These are phyloP conservation scores for Cyathus striatus DNA, from an alignment of 768 basidiomycete genomes.

Conservation along the genomic window DNA sequence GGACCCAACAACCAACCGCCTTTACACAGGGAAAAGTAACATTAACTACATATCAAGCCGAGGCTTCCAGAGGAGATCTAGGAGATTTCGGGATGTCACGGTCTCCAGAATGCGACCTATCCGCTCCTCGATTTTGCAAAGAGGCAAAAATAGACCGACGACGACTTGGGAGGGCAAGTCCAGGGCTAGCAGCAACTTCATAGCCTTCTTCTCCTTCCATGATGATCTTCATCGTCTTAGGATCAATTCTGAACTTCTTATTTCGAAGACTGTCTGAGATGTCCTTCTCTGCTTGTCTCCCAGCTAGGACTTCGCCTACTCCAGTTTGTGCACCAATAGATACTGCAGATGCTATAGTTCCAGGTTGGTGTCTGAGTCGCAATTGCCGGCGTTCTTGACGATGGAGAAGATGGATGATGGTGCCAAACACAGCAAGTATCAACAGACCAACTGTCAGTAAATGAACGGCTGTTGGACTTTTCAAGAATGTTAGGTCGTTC, in stretches of 20 bases:
- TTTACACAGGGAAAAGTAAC: too few species aligned
- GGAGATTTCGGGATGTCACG: too few species aligned
- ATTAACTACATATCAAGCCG: too few species aligned
- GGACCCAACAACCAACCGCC: too few species aligned
- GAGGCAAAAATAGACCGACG: slow-evolving; percentile 24
- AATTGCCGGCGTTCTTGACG: slow-evolving; percentile 36
- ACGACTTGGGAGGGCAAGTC: too few species aligned
- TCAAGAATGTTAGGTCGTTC: slow-evolving; percentile 1
- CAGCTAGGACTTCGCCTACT: slow-evolving; percentile 38
- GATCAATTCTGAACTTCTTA: slow-evolving; percentile 48
- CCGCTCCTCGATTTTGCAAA: too few species aligned
- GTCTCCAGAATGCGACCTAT: too few species aligned
- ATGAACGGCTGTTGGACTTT: slow-evolving; percentile 37
- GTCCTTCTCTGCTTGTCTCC: slow-evolving; percentile 31
- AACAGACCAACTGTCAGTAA: slow-evolving; percentile 36
- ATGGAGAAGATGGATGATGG: slow-evolving; percentile 44
- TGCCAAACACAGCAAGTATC: slow-evolving; percentile 35
- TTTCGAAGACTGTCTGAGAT: slow-evolving; percentile 34
- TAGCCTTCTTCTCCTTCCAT: slow-evolving; percentile 51
- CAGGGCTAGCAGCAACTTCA: slow-evolving; percentile 30
- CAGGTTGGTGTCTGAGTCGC: slow-evolving; percentile 40
- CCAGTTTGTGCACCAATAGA: slow-evolving; percentile 48
- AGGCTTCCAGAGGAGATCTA: too few species aligned
- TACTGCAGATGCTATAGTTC: slow-evolving; percentile 54
- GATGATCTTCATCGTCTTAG: slow-evolving; percentile 42